Evolutionary conservation across 805 yeast species (phyloP).

Genomic region (Millerago galiae): DNA sequence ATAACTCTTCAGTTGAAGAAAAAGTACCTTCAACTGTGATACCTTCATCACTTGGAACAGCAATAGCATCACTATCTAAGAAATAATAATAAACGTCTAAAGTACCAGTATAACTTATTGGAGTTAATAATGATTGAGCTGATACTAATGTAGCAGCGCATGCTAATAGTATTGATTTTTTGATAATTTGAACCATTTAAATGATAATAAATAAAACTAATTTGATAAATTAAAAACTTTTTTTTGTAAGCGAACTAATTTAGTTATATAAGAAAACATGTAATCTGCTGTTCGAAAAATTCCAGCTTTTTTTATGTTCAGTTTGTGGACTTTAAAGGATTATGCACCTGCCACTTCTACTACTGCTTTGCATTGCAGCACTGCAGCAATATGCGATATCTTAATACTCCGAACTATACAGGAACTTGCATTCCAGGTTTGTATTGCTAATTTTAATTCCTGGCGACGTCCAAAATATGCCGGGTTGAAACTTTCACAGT

Average conservation of each 20-base stretch:
- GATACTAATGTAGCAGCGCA: slow-evolving; percentile 14
- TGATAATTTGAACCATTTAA: slow-evolving; percentile 7
- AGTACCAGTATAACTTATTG: slow-evolving; percentile 13
- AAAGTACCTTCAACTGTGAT: slow-evolving; percentile 12
- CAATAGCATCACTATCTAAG: slow-evolving; percentile 12
- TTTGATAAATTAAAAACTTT: too few species aligned
- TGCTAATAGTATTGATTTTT: slow-evolving; percentile 2
- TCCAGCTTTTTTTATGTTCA: not conserved
- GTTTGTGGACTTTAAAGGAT: too few species aligned
- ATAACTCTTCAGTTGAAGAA: slow-evolving; percentile 8
- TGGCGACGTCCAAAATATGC: too few species aligned
- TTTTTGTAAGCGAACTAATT: not conserved
- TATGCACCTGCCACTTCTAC: not conserved
- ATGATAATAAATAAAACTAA: too few species aligned
- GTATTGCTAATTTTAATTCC: too few species aligned
- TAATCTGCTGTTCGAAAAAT: not conserved
- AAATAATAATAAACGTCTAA: slow-evolving; percentile 19
- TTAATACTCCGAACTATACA: too few species aligned
- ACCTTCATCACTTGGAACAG: slow-evolving; percentile 10
- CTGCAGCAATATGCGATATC: too few species aligned
- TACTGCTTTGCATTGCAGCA: too few species aligned
- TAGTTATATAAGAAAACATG: slow-evolving; percentile 1
- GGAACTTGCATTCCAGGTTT: too few species aligned
- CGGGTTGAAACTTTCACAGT: too few species aligned
- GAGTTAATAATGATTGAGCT: slow-evolving; percentile 15